These are phyloP conservation scores for Cyclotella baltica DNA, from an alignment of 108 stramenopile species.

Conservation along the genomic window DNA sequence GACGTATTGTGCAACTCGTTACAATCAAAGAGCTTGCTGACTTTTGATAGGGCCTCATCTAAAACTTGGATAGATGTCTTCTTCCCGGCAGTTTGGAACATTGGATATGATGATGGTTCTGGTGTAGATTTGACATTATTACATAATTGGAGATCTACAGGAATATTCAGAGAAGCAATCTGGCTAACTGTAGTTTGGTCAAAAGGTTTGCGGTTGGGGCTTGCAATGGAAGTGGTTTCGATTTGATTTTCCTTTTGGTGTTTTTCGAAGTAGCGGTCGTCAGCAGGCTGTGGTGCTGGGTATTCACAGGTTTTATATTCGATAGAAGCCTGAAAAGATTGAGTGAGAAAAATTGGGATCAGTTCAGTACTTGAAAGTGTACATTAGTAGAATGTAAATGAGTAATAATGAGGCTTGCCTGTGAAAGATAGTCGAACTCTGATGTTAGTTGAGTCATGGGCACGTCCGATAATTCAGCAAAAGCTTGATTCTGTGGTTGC, in stretches of 20 bases:
- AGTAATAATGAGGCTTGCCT: conserved; percentile 15
- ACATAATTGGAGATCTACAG: too few relatives aligned
- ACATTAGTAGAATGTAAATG: neutral
- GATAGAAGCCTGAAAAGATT: neutral
- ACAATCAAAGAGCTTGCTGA: neutral
- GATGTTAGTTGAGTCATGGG: conserved; percentile 32
- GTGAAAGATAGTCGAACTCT: conserved; percentile 40
- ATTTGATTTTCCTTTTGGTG: neutral
- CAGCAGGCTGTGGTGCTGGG: neutral
- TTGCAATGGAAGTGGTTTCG: conserved; percentile 1
- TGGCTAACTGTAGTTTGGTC: neutral
- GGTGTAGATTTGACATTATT: too few relatives aligned
- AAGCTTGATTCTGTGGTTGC: neutral
- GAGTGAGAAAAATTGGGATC: neutral
- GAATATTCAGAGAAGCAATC: too few relatives aligned
- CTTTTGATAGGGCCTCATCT: neutral
- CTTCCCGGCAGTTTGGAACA: neutral
- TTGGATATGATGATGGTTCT: too few relatives aligned
- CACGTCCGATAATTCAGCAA: conserved; percentile 4
- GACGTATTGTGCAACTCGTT: neutral
- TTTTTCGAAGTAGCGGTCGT: neutral
- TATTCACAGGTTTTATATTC: neutral
- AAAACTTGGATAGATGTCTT: neutral
- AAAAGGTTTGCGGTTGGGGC: conserved; percentile 11
- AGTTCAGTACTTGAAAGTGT: too few relatives aligned